These are phyloP conservation scores for Puccinia coronata DNA, from an alignment of 1,284 basidiomycete genomes.

Conservation along the genomic window DNA sequence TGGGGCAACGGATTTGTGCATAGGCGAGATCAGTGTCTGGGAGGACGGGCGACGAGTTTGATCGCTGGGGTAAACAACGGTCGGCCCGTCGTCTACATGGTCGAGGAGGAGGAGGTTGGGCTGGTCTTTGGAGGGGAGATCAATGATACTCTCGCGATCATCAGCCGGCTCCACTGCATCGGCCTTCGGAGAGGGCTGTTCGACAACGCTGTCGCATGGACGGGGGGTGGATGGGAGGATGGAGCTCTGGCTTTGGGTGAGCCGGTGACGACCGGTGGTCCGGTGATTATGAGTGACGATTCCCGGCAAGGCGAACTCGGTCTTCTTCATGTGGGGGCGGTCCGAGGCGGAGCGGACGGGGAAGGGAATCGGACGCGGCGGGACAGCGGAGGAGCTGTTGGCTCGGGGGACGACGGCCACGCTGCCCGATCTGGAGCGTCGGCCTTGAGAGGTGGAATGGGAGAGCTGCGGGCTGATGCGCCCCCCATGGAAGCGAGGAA, in stretches of 20 bases:
- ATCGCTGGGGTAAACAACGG: background rate
- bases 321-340: background rate
- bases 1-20: background rate
- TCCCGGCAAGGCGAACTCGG: background rate
- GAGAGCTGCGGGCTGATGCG: background rate
- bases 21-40: background rate
- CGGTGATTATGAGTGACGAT: background rate
- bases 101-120: background rate
- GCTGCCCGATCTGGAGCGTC: conserved; percentile 6
- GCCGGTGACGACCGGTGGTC: background rate
- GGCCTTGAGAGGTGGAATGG: conserved; percentile 7
- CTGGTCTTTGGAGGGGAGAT: background rate
- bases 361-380: background rate
- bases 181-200: background rate
- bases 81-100: no score
- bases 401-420: background rate
- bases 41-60: background rate
- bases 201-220: background rate
- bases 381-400: background rate
- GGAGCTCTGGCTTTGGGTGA: background rate
- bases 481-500: background rate
- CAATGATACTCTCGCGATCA: background rate
- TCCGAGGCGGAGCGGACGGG: background rate
- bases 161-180: background rate
- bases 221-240: background rate